Evolutionary conservation across 768 basidiomycete genomes (phyloP).

Genomic region (Auriscalpium vulgare): DNA sequence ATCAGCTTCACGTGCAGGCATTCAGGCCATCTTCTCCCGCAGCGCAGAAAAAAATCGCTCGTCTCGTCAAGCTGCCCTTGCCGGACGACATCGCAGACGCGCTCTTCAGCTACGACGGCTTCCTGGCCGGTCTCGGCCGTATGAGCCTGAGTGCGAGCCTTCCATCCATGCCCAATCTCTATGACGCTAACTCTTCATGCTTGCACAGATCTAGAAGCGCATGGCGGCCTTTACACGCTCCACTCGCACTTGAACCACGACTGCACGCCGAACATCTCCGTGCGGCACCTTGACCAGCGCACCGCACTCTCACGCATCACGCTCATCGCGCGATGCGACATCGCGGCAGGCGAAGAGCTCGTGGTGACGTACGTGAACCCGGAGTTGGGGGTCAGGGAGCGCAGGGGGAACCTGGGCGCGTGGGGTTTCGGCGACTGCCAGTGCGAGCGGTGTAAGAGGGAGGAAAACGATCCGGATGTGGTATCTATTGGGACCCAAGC

Average conservation of each 20-base stretch:
- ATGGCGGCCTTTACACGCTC: conserved; percentile 78
- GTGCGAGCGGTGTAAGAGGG: conserved; percentile 61
- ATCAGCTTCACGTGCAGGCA: conserved; percentile 47
- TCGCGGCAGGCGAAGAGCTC: conserved; percentile 69
- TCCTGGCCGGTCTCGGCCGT: conserved; percentile 62
- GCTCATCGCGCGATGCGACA: conserved; percentile 54
- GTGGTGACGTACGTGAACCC: conserved; percentile 76
- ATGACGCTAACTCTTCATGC: neutral
- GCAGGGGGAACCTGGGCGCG: conserved; percentile 46
- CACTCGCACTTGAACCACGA: conserved; percentile 87
- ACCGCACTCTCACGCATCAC: conserved; percentile 69
- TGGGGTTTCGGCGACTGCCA: conserved; percentile 73
- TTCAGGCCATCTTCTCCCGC: conserved; percentile 48
- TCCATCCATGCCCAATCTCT: neutral
- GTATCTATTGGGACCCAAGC: conserved; percentile 2
- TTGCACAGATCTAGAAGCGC: conserved; percentile 64
- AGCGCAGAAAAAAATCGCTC: conserved; percentile 52
- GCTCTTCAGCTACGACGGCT: conserved; percentile 72
- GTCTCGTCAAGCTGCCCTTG: conserved; percentile 41
- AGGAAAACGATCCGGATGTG: conserved; percentile 26
- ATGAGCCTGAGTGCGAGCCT: conserved; percentile 69
- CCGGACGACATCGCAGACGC: conserved; percentile 43
- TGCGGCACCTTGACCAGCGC: conserved; percentile 66
- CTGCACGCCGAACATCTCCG: conserved; percentile 73
- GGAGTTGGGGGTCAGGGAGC: conserved; percentile 31